Evolutionary conservation across 805 yeast genomes (phyloP).

Genomic region (Nakazawaea wickerhamii): DNA sequence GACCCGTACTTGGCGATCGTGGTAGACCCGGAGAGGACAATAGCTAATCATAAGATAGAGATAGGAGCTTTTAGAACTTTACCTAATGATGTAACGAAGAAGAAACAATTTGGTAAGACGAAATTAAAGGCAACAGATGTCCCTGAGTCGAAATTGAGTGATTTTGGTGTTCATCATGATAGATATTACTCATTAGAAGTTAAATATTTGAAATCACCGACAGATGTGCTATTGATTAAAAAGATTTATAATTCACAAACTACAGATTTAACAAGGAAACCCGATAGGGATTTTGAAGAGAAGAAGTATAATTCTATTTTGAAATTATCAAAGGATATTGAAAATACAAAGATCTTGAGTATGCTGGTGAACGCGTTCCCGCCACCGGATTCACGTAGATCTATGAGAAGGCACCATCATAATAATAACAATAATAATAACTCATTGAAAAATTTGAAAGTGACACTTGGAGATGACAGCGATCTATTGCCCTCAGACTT

Average conservation of each 20-base stretch:
- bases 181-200: slow-evolving; percentile 64
- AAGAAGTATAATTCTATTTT: background rate
- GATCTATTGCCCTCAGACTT: background rate
- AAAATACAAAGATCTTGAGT: slow-evolving; percentile 1
- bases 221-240: slow-evolving; percentile 39
- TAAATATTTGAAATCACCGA: slow-evolving; percentile 47
- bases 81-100: slow-evolving; percentile 29
- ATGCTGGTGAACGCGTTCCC: slow-evolving; percentile 7
- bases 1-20: slow-evolving; percentile 91
- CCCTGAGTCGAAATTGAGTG: slow-evolving; percentile 51
- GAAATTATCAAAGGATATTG: slow-evolving; percentile 3
- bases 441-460: background rate
- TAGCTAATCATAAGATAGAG: slow-evolving; percentile 59
- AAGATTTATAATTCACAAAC: slow-evolving; percentile 19
- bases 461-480: background rate
- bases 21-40: slow-evolving; percentile 73
- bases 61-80: slow-evolving; percentile 87
- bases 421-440: background rate
- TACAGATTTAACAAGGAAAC: slow-evolving; percentile 14
- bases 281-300: slow-evolving; percentile 3
- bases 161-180: slow-evolving; percentile 67
- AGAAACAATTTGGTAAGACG: slow-evolving; percentile 16
- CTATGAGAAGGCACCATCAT: background rate
- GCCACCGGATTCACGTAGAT: background rate
- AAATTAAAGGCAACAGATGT: slow-evolving; percentile 18